Evolutionary conservation across 1,139 yeast species (phyloP), one percentile per base, ranked within the genome.

Genomic region (Candida sp.): DNA sequence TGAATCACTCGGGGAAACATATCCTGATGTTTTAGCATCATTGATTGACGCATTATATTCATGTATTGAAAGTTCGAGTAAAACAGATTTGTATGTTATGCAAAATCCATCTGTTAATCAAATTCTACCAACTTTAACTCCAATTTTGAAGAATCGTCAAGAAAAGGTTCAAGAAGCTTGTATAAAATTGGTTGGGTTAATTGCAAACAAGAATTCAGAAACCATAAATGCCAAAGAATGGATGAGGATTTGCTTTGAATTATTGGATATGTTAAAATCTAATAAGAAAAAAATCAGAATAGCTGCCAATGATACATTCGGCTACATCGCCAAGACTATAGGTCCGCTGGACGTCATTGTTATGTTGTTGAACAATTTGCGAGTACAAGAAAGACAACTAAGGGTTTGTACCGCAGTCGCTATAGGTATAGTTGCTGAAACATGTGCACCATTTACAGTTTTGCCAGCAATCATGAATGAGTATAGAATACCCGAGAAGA

Each of bases 331-430:
- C 2, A 80, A 80, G 52, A 96, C 97, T 0, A 86, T 95, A 45
- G 99, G 99, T 0, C 99, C 99, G 0, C 95, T 89, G 50, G 99
- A 93, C 61, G 96, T 95, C 3, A 67, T 93, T 30, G 93, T 87
- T 0, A 87, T 96, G 53, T 68, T 95, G 33, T 70, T 95, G 45
- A 88, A 87, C 53, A 93, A 93, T 54, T 69, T 95, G 49, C 75
- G 89, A 47, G 96, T 91, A 4, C 98, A 93, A 61, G 99, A 93
- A 57, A 87, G 99, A 58, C 99, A 95, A 63, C 73, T 90, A 38
- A 84, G 99, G 56, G 97, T 95, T 9, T 91, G 97, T 60, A 90
- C 99, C 0, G 97, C 99, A 1, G 98, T 95, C 35, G 99, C 99
- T 0, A 88, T 95, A 53, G 99, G 97, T 33, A 91, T 95, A 55